phyloP scores from a whole-genome alignment of 352 stramenopile genomes.

The Globisporangium paroecandrum region DNA sequence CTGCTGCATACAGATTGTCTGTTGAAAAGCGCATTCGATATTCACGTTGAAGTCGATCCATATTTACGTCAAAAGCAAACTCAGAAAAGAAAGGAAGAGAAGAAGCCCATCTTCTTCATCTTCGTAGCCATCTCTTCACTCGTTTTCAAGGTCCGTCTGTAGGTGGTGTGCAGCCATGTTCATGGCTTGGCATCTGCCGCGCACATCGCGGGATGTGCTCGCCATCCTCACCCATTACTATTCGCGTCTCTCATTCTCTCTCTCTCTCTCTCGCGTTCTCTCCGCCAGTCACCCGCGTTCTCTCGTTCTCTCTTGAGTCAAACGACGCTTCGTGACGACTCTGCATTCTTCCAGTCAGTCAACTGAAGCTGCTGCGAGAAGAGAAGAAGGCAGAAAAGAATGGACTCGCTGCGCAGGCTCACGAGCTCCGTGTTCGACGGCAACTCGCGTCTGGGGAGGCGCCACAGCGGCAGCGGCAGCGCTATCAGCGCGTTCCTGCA shows the following conservation, averaged over 20 bases:
- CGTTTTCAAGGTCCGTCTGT: background rate
- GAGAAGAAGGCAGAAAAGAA: conserved; percentile 12
- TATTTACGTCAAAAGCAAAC: background rate
- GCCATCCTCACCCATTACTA: conserved; percentile 1
- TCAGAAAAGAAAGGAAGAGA: background rate
- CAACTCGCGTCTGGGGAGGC: conserved; percentile 31
- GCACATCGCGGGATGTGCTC: background rate
- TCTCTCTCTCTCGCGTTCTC: background rate
- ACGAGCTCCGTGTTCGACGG: conserved; percentile 70
- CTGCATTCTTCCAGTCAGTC: background rate
- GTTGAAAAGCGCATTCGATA: background rate
- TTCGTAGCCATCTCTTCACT: background rate
- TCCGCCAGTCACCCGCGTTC: background rate
- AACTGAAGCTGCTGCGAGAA: background rate
- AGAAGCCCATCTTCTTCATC: background rate
- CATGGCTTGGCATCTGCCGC: background rate
- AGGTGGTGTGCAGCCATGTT: background rate
- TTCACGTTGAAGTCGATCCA: background rate
- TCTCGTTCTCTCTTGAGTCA: conserved; percentile 3
- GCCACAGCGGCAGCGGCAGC: conserved; percentile 28
- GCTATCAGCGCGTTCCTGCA: conserved; percentile 13
- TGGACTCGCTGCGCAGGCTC: conserved; percentile 73
- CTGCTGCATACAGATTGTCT: background rate
- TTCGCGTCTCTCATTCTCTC: background rate
- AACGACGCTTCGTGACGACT: background rate